Base-by-base conservation (phyloP, 2,329 filamentous ascomycete genomes). In the Clarireedia hainanense region DNA sequence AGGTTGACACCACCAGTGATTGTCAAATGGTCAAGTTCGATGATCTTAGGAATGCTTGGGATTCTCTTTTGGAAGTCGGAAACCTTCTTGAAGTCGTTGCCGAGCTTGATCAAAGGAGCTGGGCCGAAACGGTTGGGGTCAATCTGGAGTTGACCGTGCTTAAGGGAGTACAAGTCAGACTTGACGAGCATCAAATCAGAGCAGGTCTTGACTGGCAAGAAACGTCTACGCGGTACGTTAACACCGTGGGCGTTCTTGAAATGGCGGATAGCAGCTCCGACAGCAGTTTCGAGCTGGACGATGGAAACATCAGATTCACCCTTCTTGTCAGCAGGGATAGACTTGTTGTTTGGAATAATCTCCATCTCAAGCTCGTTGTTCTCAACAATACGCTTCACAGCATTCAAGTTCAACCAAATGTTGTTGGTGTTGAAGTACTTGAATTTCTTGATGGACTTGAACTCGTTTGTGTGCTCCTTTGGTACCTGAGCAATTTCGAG, bases 351-450 rank as follows among this genome's bases (percentile, higher is more conserved):
- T 73, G 94, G 91, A 68, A 99, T 99, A 72, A 99, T 99, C 79
- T 99, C 94, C 89, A 99, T 95, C 76, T 91, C 89, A 54, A 99
- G 86, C 80, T 97, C 92, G 73, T 96, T 90, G 75, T 95, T 91
- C 83, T 97, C 94, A 6, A 99, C 94, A 54, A 99, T 91, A 59
- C 94, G 91, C 87, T 97, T 97, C 77, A 99, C 88, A 65, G 94
- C 94, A 72, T 89, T 86, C 68, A 96, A 82, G 79, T 96, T 96
- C 81, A 99, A 88, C 94, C 94, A 99, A 77, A 99, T 96, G 84
- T 99, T 99, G 88, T 99, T 99, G 76, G 94, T 99, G 85, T 99
- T 99, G 87, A 99, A 99, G 85, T 99, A 99, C 83, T 95, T 96
- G 88, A 99, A 99, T 83, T 99, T 99, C 87, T 99, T 99, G 82